phyloP scores from a whole-genome alignment of 768 basidiomycete species.

The Xanthoconium purpureum region DNA sequence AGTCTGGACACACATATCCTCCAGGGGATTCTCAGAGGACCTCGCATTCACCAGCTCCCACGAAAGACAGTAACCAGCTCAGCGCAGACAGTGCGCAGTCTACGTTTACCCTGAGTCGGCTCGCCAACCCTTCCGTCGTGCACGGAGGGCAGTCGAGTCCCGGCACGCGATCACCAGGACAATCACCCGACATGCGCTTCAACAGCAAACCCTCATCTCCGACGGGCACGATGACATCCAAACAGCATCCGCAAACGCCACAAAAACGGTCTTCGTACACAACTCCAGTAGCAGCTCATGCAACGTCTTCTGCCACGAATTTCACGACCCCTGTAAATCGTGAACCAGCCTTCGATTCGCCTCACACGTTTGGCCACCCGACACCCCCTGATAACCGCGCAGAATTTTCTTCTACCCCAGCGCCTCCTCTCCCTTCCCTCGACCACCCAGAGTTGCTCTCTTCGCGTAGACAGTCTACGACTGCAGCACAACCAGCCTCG shows the following conservation, averaged over 20 bases:
- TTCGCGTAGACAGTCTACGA: slow-evolving; percentile 18
- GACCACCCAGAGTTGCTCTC: slow-evolving; percentile 37
- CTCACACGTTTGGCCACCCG: slow-evolving; percentile 40
- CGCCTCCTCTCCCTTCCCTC: slow-evolving; percentile 56
- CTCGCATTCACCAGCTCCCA: slow-evolving; percentile 21
- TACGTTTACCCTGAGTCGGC: slow-evolving; percentile 17
- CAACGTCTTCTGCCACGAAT: slow-evolving; percentile 13
- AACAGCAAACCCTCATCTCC: slow-evolving; percentile 32
- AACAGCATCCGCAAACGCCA: slow-evolving; percentile 26
- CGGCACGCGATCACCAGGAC: slow-evolving; percentile 17
- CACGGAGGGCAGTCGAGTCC: slow-evolving; percentile 10
- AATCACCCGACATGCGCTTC: slow-evolving; percentile 15
- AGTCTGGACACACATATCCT: slow-evolving; percentile 13
- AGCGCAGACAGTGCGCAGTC: slow-evolving; percentile 20
- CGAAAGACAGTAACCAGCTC: slow-evolving; percentile 12
- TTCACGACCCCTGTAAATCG: slow-evolving; percentile 29
- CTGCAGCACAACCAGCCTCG: slow-evolving; percentile 2
- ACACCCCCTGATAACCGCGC: slow-evolving; percentile 30
- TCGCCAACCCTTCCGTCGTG: slow-evolving; percentile 8
- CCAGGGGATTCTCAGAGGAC: slow-evolving; percentile 8
- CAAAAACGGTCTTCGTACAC: slow-evolving; percentile 21
- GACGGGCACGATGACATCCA: slow-evolving; percentile 27
- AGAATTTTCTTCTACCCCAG: slow-evolving; percentile 31
- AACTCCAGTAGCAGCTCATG: slow-evolving; percentile 10
- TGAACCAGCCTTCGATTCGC: slow-evolving; percentile 32